These are phyloP conservation scores for Pleurotus giganteus DNA, from an alignment of 768 basidiomycete species.

Conservation along the genomic window DNA sequence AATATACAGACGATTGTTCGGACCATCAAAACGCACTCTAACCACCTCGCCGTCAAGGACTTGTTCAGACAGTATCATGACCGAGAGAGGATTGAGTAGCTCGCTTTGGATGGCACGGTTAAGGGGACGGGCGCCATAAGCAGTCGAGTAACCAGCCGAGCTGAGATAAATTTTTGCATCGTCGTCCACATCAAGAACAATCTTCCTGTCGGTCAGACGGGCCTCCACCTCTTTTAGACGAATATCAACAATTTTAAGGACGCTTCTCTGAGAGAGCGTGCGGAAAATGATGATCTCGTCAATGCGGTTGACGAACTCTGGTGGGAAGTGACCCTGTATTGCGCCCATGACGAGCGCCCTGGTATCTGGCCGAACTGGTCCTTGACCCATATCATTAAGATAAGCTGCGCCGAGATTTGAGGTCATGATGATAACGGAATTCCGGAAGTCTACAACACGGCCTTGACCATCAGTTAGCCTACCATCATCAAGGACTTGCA, in stretches of 20 bases:
- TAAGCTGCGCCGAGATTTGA: conserved; percentile 84
- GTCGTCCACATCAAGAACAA: conserved; percentile 74
- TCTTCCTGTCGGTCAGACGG: conserved; percentile 77
- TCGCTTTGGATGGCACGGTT: conserved; percentile 91
- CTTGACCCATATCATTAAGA: conserved; percentile 73
- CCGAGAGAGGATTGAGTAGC: conserved; percentile 86
- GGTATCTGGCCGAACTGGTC: conserved; percentile 60
- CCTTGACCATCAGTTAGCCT: conserved; percentile 92
- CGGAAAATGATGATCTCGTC: conserved; percentile 87
- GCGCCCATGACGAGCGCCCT: conserved; percentile 71
- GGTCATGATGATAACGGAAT: conserved; percentile 94
- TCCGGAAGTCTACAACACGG: conserved; percentile 83
- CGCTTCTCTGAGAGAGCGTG: conserved; percentile 69
- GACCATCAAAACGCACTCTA: conserved; percentile 74
- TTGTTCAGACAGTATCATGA: conserved; percentile 79
- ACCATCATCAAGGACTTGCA: conserved; percentile 90
- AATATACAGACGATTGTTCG: conserved; percentile 73
- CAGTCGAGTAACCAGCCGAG: conserved; percentile 74
- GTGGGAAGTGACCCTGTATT: conserved; percentile 84
- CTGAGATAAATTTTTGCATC: conserved; percentile 74
- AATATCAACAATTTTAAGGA: conserved; percentile 85
- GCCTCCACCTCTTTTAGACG: conserved; percentile 84
- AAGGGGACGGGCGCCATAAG: conserved; percentile 90
- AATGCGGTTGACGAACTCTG: conserved; percentile 89
- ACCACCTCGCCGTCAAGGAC: conserved; percentile 82